phyloP scores from a whole-genome alignment of 179 eudicot species.

The Actinidia arguta region DNA sequence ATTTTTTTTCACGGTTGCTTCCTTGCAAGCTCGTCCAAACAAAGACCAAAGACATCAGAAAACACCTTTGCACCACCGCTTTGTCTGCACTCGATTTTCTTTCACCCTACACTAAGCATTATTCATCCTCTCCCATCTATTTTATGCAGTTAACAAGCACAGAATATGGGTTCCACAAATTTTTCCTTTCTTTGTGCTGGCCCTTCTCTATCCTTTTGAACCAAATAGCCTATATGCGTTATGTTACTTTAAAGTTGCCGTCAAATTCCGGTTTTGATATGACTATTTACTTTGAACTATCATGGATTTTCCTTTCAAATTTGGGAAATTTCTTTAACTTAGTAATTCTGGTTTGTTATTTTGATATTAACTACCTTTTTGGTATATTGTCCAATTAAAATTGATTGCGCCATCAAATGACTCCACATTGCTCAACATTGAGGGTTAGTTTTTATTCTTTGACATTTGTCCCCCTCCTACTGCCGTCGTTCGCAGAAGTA shows the following conservation, averaged over 20 bases:
- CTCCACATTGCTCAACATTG: background rate
- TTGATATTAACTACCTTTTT: background rate
- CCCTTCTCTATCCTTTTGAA: background rate
- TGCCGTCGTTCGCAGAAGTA: background rate
- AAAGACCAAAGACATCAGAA: no score
- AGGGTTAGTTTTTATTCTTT: background rate
- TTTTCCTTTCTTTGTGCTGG: background rate
- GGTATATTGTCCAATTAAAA: background rate
- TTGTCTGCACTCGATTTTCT: no score
- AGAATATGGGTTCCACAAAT: background rate
- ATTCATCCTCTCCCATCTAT: background rate
- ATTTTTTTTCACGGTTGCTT: no score
- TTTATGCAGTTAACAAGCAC: background rate
- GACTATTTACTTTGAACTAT: background rate
- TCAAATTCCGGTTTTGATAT: background rate
- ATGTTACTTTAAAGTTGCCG: background rate
- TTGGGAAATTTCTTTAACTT: background rate
- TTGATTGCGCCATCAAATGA: background rate
- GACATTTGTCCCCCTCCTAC: background rate
- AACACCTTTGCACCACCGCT: no score
- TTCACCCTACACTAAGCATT: background rate
- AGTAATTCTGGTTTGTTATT: background rate
- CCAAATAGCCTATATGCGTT: background rate
- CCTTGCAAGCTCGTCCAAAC: no score
- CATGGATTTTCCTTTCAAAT: background rate